Evolutionary conservation across 2,329 filamentous ascomycete genomes (phyloP).

Genomic region (Trichoderma koningii): DNA sequence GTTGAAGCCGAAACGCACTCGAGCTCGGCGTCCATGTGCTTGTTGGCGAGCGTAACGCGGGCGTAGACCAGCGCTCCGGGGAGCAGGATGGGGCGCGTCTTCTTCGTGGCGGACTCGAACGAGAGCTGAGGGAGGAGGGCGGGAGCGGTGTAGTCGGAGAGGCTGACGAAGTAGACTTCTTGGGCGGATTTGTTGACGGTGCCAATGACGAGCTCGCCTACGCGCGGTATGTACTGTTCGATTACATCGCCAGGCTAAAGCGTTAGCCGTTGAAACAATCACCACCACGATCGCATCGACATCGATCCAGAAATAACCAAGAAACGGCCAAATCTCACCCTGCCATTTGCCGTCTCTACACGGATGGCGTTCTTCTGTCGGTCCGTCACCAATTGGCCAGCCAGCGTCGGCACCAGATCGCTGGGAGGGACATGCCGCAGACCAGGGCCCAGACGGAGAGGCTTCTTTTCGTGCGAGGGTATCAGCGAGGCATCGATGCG

Average conservation of each 20-base stretch:
- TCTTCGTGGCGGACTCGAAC: slow-evolving; percentile 92
- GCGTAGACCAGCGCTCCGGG: slow-evolving; percentile 84
- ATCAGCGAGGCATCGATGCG: slow-evolving; percentile 65
- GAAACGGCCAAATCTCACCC: slow-evolving; percentile 52
- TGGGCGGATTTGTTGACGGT: slow-evolving; percentile 73
- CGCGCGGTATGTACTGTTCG: slow-evolving; percentile 72
- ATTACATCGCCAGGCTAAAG: background rate
- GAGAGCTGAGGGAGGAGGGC: slow-evolving; percentile 81
- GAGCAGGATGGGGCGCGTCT: slow-evolving; percentile 78
- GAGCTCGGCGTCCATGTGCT: slow-evolving; percentile 85
- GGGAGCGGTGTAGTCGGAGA: slow-evolving; percentile 65
- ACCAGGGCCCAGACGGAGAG: slow-evolving; percentile 80
- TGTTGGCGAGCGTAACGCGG: slow-evolving; percentile 73
- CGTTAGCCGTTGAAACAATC: slow-evolving; percentile 34
- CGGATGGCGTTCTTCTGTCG: slow-evolving; percentile 74
- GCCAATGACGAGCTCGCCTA: slow-evolving; percentile 86
- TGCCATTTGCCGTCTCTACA: slow-evolving; percentile 70
- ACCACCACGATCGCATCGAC: too few relatives aligned
- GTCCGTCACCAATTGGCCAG: slow-evolving; percentile 68
- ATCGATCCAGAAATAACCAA: background rate
- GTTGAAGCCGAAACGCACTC: slow-evolving; percentile 86
- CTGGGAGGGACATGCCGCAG: slow-evolving; percentile 79
- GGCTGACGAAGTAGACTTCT: slow-evolving; percentile 77
- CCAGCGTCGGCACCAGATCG: slow-evolving; percentile 68
- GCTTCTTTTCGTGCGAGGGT: slow-evolving; percentile 66